phyloP scores from a whole-genome alignment of 106 monocot species.

The Allium fistulosum region DNA sequence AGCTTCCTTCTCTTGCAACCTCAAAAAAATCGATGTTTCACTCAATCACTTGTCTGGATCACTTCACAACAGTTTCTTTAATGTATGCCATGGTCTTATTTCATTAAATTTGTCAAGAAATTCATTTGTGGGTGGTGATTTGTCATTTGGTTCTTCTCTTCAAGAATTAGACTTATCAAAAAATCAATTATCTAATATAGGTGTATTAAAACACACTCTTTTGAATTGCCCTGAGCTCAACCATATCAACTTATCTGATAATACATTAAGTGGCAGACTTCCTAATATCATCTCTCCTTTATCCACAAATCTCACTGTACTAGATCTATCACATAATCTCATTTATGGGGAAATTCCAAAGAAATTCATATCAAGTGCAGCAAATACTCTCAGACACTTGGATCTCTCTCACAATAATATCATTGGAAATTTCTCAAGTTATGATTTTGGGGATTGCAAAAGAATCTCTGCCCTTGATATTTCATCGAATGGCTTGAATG shows the following conservation, averaged over 20 bases:
- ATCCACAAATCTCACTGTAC: conserved; percentile 19
- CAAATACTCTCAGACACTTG: conserved; percentile 24
- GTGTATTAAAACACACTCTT: conserved; percentile 38
- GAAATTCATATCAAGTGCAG: conserved; percentile 22
- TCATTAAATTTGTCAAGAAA: conserved; percentile 59
- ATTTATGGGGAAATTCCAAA: conserved; percentile 45
- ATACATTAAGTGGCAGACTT: conserved; percentile 23
- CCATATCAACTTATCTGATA: conserved; percentile 26
- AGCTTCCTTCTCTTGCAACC: conserved; percentile 27
- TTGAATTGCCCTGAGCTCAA: conserved; percentile 32
- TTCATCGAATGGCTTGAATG: conserved; percentile 41
- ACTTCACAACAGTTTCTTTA: conserved; percentile 29
- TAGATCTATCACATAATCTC: conserved; percentile 61
- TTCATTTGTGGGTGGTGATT: conserved; percentile 44
- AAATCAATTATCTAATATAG: conserved; percentile 45
- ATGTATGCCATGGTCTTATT: conserved; percentile 22
- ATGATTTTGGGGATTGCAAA: conserved; percentile 43
- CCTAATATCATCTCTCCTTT: conserved; percentile 1
- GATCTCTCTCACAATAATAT: conserved; percentile 64
- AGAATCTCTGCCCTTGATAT: conserved; percentile 39
- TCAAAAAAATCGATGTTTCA: conserved; percentile 54
- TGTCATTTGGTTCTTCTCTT: conserved; percentile 37
- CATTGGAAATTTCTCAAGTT: conserved; percentile 54
- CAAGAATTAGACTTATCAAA: conserved; percentile 52
- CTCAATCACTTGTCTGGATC: conserved; percentile 47